These are phyloP conservation scores for Aspergillus transmontanensis DNA, from an alignment of 2,329 filamentous ascomycete genomes.

Conservation along the genomic window DNA sequence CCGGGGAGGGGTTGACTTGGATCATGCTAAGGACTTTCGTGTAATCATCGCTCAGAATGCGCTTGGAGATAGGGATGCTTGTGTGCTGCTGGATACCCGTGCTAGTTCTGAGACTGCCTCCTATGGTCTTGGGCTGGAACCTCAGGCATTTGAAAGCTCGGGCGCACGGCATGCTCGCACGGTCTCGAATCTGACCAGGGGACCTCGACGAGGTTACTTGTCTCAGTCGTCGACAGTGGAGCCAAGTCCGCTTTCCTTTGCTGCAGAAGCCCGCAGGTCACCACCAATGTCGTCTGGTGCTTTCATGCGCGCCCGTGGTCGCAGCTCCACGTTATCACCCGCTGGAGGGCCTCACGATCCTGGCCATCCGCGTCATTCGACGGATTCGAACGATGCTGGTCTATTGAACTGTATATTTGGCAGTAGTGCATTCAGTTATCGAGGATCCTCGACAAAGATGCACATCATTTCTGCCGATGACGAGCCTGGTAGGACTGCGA, in stretches of 20 bases:
- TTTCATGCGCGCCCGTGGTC: conserved; percentile 45
- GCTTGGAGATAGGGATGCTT: conserved; percentile 50
- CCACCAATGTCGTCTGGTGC: conserved; percentile 39
- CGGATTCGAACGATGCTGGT: conserved; percentile 56
- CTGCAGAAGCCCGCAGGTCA: conserved; percentile 35
- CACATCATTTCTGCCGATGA: conserved; percentile 55
- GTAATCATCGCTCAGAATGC: conserved; percentile 53
- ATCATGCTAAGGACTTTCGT: conserved; percentile 47
- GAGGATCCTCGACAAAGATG: conserved; percentile 63
- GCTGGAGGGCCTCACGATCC: conserved; percentile 34
- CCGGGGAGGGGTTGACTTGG: conserved; percentile 49
- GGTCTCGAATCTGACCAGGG: conserved; percentile 41
- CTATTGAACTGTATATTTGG: conserved; percentile 63
- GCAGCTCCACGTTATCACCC: conserved; percentile 49
- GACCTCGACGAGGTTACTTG: conserved; percentile 35
- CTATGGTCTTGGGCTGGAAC: conserved; percentile 39
- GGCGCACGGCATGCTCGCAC: conserved; percentile 38
- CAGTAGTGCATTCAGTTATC: conserved; percentile 59
- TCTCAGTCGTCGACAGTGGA: conserved; percentile 39
- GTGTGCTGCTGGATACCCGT: conserved; percentile 49
- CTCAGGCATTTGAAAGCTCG: conserved; percentile 33
- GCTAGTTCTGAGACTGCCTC: conserved; percentile 30
- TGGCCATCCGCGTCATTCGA: conserved; percentile 39
- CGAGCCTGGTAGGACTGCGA: conserved; percentile 28
- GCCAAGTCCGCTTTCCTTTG: conserved; percentile 34